Evolutionary conservation across 2,329 filamentous ascomycete species (phyloP), one percentile per base, ranked within the genome.

Genomic region (Xenoacremonium recifei): DNA sequence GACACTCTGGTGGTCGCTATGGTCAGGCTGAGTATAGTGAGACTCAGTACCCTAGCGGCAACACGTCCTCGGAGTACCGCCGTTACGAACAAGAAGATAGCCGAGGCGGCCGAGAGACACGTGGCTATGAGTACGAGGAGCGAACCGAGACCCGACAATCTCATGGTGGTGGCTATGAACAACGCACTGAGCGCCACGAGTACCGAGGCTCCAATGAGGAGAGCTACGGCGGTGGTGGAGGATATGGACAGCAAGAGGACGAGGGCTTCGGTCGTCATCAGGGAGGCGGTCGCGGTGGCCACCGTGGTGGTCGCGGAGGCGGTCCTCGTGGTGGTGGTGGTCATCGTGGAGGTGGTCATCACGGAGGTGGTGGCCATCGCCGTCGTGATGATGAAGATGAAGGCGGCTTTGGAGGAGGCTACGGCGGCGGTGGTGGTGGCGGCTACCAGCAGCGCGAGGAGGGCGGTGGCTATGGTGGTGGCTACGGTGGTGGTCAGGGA

Each of bases 11-110:
- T 16, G 66, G 75, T 50, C 73, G 75, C 35, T 83, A 83, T 52
- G 80, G 76, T 6, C 76, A 84, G 57, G 79, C 82, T 10, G 67
- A 83, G 58, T 76, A 79, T 53, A 74, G 70, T 21, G 68, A 81
- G 56, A 85, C 79, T 6, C 70, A 76, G 40, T 79, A 79, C 47
- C 67, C 73, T 15, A 70, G 74, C 40, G 83, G 83, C 37, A 77
- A 77, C 35, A 70, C 74, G 40, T 70, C 73, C 42, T 73, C 76
- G 29, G 78, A 84, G 44, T 86, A 83, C 63, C 71, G 73, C 44
- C 77, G 80, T 21, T 82, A 79, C 49, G 81, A 85, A 54, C 75
- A 84, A 55, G 70, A 77, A 35, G 66, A 72, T 23, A 66, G 68
- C 30, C 58, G 61, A 5, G 62, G 61, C 20, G 59, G 63, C 17